Conservation (phyloP, 2,329 filamentous ascomycete genomes). For the Stagonosporopsis vannaccii region DNA sequence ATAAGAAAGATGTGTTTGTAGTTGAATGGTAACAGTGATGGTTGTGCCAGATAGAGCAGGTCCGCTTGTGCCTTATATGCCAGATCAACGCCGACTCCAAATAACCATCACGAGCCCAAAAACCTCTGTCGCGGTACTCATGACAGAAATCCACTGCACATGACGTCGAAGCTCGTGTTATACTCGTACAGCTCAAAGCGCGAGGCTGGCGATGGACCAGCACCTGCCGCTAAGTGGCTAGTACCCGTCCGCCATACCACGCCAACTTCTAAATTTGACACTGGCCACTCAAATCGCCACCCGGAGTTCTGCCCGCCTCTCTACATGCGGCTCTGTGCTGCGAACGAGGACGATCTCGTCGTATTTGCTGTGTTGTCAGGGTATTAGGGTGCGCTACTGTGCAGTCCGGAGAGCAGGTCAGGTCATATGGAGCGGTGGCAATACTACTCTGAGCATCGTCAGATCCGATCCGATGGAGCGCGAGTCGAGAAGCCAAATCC, state of each 20-base stretch:
- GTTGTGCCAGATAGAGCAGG: background rate
- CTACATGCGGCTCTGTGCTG: background rate
- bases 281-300: constrained; percentile 2
- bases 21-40: background rate
- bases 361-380: constrained; percentile 2
- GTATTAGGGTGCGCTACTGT: background rate
- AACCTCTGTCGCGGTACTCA: background rate
- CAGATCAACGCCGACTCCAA: background rate
- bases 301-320: background rate
- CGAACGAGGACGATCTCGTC: background rate
- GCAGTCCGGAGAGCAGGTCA: background rate
- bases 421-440: background rate
- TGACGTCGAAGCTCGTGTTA: constrained; percentile 18
- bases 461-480: background rate
- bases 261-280: constrained; percentile 12
- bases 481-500: constrained; percentile 1
- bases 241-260: constrained; percentile 3
- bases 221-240: constrained; percentile 7
- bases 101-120: background rate
- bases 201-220: constrained; percentile 9
- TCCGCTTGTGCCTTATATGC: constrained; percentile 4
- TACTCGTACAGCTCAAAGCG: constrained; percentile 1
- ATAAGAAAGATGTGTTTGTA: background rate
- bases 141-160: background rate
- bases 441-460: background rate